These are phyloP conservation scores for Periconia digitata DNA, from an alignment of 2,329 filamentous ascomycete genomes.

Conservation along the genomic window DNA sequence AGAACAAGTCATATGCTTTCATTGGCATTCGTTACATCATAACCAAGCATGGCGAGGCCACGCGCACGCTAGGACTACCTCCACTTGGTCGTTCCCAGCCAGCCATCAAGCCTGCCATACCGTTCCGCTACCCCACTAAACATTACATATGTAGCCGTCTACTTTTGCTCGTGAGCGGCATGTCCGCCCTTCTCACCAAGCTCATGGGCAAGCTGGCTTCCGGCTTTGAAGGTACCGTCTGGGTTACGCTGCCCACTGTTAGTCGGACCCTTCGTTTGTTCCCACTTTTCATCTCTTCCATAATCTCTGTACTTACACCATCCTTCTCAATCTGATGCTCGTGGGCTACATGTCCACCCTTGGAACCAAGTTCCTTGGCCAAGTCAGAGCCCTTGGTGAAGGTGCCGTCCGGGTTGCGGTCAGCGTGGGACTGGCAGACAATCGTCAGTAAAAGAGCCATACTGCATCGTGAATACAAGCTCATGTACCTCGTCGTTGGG, in stretches of 20 bases:
- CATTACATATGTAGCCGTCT: not conserved
- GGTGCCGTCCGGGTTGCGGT: slow-evolving; percentile 43
- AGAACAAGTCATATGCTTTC: too few relatives aligned
- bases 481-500: slow-evolving; percentile 5
- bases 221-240: slow-evolving; percentile 34
- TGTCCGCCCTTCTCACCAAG: slow-evolving; percentile 29
- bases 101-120: too few relatives aligned
- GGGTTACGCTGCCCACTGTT: slow-evolving; percentile 37
- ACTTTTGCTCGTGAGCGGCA: slow-evolving; percentile 12
- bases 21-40: too few relatives aligned
- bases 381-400: slow-evolving; percentile 42
- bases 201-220: slow-evolving; percentile 28
- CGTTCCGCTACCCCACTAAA: too few relatives aligned
- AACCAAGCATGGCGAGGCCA: too few relatives aligned
- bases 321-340: slow-evolving; percentile 23
- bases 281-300: not conserved
- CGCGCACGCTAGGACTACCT: too few relatives aligned
- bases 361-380: slow-evolving; percentile 41
- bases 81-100: too few relatives aligned
- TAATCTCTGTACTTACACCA: slow-evolving; percentile 21
- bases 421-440: slow-evolving; percentile 18
- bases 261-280: not conserved
- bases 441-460: slow-evolving; percentile 1
- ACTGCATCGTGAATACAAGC: not conserved
- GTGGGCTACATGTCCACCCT: slow-evolving; percentile 39